Evolutionary conservation across 768 basidiomycete genomes (phyloP), one percentile per base, ranked within the genome.

Genomic region (Hemileccinum rubropunctum): DNA sequence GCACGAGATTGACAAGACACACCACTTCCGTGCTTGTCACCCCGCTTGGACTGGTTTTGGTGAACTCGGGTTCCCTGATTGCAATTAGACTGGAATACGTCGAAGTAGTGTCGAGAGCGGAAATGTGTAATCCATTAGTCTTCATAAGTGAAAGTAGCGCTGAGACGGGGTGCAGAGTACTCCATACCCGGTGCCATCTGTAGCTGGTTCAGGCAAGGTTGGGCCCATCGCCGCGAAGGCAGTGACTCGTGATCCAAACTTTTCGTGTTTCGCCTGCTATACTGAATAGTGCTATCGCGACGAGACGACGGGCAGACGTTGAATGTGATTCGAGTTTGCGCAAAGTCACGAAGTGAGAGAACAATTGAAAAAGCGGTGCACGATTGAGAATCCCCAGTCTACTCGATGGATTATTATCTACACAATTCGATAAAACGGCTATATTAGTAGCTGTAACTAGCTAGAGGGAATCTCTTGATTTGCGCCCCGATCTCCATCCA

Each of bases 21-120:
- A 69, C 41, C 79, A 80, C 62, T 83, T 83, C 78, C 78, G 84
- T 49, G 82, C 76, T 45, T 86, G 83, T 69, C 76, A 77, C 57
- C 83, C 84, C 11, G 61, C 66, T 48, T 86, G 81, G 83, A 79
- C 82, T 40, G 80, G 81, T 49, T 84, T 77, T 71, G 83, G 83
- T 18, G 4, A 56, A 51, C 76, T 86, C 37, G 82, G 83, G 10
- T 83, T 86, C 76, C 73, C 75, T 26, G 80, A 83, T 60, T 76
- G 78, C 70, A 63, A 69, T 57, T 70, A 58, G 51, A 52, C 37
- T 28, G 12, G n/a, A 33, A 26, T 23, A 10, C n/a, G 18, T 28
- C 26, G 15, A 42, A 39, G 21, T 47, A 57, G 58, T 30, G 4
- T 21, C 38, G 17, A 26, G 43, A 21, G 44, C 20, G 23, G 40